Conservation (phyloP, 345 rosid genomes). For the Hypericum perforatum region DNA sequence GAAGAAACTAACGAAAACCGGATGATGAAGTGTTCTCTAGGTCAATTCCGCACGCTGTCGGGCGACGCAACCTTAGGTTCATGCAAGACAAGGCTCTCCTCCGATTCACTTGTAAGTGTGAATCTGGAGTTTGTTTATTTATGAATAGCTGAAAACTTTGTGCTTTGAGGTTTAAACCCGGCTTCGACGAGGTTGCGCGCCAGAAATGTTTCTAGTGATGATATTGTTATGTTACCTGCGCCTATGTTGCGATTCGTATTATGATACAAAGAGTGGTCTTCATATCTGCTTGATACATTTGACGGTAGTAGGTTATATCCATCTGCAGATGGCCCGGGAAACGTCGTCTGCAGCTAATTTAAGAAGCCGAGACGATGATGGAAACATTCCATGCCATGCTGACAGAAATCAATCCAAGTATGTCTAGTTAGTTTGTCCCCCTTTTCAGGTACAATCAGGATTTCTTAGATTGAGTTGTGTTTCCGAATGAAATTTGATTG, state of each 20-base stretch:
- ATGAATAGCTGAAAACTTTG: no score
- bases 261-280: not conserved
- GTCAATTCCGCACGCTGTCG: constrained; percentile 5
- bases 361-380: constrained; percentile 7
- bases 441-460: not conserved
- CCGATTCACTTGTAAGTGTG: not conserved
- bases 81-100: constrained; percentile 3
- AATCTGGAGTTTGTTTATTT: not conserved
- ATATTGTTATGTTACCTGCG: no score
- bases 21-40: constrained; percentile 3
- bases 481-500: not conserved
- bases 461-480: no score
- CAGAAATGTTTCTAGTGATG: no score
- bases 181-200: no score
- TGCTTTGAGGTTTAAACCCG: no score
- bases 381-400: constrained; percentile 9
- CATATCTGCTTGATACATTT: constrained; percentile 6
- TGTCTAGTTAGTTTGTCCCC: not conserved
- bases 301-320: not conserved
- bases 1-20: constrained; percentile 7
- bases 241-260: no score
- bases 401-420: constrained; percentile 7
- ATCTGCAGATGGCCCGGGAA: constrained; percentile 13
- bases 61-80: not conserved
- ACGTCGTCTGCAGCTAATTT: constrained; percentile 4